These are phyloP conservation scores for Monarda citriodora DNA, from an alignment of 305 asterid species.

Conservation along the genomic window DNA sequence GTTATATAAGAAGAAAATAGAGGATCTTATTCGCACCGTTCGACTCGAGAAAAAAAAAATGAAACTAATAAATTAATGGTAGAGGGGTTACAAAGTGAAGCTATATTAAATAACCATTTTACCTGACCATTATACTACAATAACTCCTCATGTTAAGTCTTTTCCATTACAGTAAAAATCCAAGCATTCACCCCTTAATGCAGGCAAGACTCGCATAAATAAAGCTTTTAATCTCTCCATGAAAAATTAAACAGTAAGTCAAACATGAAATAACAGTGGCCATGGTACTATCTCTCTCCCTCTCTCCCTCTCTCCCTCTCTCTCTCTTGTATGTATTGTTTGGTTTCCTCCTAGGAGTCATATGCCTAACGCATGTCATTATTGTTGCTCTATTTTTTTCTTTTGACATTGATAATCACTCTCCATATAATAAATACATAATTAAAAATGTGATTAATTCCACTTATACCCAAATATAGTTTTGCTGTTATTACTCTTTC, in stretches of 20 bases:
- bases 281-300: background rate
- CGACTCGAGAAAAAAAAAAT: background rate
- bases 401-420: constrained; percentile 35
- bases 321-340: background rate
- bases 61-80: constrained; percentile 16
- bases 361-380: constrained; percentile 48
- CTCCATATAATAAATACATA: constrained; percentile 43
- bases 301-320: background rate
- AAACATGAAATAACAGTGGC: constrained; percentile 18
- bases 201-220: constrained; percentile 16
- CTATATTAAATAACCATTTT: constrained; percentile 18
- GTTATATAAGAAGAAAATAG: too few species aligned
- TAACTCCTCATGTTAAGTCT: background rate
- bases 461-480: constrained; percentile 24
- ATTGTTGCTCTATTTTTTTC: constrained; percentile 26
- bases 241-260: constrained; percentile 26
- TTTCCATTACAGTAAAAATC: background rate
- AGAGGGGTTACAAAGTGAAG: constrained; percentile 24
- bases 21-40: too few species aligned
- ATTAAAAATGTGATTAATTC: constrained; percentile 45
- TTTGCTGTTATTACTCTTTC: constrained; percentile 16
- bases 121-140: constrained; percentile 5
- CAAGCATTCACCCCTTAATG: constrained; percentile 15
- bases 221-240: constrained; percentile 14
- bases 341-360: constrained; percentile 54